Conservation (phyloP, 2,329 filamentous ascomycete genomes). For the Ascochyta clinopodiicola region DNA sequence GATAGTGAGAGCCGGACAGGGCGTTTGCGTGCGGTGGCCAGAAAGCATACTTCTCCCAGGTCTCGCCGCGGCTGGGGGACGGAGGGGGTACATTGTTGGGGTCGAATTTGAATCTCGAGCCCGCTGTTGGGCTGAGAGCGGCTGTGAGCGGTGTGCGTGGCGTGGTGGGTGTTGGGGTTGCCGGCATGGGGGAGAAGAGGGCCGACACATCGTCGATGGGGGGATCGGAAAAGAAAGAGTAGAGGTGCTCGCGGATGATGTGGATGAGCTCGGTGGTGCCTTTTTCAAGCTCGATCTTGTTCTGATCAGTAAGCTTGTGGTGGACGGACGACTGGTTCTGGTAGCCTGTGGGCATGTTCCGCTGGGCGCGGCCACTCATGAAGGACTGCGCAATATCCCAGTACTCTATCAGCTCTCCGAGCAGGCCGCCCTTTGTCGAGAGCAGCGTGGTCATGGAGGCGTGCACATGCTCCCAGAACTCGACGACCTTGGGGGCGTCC, state of each 20-base stretch:
- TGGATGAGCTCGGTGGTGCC: conserved; percentile 83
- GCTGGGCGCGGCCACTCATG: conserved; percentile 83
- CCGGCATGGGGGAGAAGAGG: conserved; percentile 80
- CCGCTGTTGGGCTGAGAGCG: conserved; percentile 65
- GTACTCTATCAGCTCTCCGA: conserved; percentile 91
- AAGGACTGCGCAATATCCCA: conserved; percentile 93
- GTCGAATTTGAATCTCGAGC: conserved; percentile 82
- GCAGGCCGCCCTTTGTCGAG: conserved; percentile 74
- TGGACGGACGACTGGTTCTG: conserved; percentile 82
- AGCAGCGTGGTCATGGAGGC: conserved; percentile 76
- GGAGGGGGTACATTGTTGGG: conserved; percentile 77
- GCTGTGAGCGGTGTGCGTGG: conserved; percentile 64
- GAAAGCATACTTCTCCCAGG: conserved; percentile 94
- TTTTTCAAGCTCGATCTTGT: conserved; percentile 74
- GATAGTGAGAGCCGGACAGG: conserved; percentile 87
- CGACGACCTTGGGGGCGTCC: conserved; percentile 82
- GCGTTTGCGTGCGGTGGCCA: conserved; percentile 95
- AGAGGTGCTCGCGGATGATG: conserved; percentile 79
- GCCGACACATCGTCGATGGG: conserved; percentile 90
- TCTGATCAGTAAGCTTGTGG: conserved; percentile 77
- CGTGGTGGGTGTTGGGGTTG: conserved; percentile 66
- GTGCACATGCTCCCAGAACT: conserved; percentile 91
- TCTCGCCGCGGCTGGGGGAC: conserved; percentile 74
- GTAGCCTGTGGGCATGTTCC: conserved; percentile 77
- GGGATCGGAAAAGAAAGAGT: conserved; percentile 82